A percentile compares a stretch with the other conserved stretches of the same genome.
These are phyloP conservation scores for Podospora anserina DNA, from an alignment of 495 filamentous ascomycete genomes.

Conservation along the genomic window DNA sequence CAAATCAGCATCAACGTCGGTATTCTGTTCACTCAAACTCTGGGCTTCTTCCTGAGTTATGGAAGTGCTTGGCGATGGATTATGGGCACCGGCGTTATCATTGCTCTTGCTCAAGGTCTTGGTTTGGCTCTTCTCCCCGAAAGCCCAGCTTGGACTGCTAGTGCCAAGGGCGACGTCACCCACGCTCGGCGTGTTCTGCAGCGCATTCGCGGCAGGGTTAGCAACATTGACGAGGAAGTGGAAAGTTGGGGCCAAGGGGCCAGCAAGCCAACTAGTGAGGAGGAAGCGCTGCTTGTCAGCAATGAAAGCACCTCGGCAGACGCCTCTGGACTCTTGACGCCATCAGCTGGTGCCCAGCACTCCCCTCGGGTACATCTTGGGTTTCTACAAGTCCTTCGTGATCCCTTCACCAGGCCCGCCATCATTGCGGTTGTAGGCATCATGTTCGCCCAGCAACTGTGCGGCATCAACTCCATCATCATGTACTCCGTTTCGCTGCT, in stretches of 20 bases:
- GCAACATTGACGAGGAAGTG: constrained; percentile 72
- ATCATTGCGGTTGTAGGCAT: constrained; percentile 82
- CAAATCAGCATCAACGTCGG: constrained; percentile 95
- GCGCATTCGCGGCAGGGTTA: constrained; percentile 65
- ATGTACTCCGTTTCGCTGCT: constrained; percentile 96
- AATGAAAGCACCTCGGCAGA: constrained; percentile 34
- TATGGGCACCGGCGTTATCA: constrained; percentile 64
- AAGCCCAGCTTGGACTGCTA: constrained; percentile 79
- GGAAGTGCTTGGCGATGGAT: constrained; percentile 79
- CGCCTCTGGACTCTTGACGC: constrained; percentile 39
- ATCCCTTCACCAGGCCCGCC: constrained; percentile 67
- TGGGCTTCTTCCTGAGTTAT: constrained; percentile 83
- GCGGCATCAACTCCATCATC: constrained; percentile 92
- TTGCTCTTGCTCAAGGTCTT: constrained; percentile 62
- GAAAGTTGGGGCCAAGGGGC: constrained; percentile 54
- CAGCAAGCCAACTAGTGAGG: constrained; percentile 37
- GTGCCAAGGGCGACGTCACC: constrained; percentile 56
- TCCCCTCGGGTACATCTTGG: constrained; percentile 51
- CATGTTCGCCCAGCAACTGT: constrained; percentile 91
- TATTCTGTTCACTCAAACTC: constrained; percentile 75
- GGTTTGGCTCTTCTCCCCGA: constrained; percentile 73
- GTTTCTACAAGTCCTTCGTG: constrained; percentile 61
- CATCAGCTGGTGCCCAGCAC: constrained; percentile 34
- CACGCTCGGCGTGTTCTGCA: constrained; percentile 65
- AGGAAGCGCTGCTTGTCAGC: constrained; percentile 44